A percentile compares a stretch with the other conserved stretches of the same genome.
phyloP scores from a whole-genome alignment of 495 filamentous ascomycete genomes.

The Hamigera avellanea region DNA sequence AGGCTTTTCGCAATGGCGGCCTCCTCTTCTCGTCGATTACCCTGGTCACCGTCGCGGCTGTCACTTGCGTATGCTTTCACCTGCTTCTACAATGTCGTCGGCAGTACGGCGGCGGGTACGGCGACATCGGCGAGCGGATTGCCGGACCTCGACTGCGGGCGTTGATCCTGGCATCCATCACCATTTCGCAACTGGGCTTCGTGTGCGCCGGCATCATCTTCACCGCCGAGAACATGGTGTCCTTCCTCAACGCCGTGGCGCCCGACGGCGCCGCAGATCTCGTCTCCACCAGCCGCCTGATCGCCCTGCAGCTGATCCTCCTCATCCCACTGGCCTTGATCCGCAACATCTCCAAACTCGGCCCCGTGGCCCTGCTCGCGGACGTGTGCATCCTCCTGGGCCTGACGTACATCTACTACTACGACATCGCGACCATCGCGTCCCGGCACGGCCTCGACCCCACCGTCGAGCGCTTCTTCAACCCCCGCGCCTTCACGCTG shows the following conservation, averaged over 20 bases:
- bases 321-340: conserved; percentile 80
- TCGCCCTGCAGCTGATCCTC: conserved; percentile 75
- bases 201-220: conserved; percentile 93
- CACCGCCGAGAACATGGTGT: conserved; percentile 79
- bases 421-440: conserved; percentile 69
- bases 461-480: conserved; percentile 69
- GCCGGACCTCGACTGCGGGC: conserved; percentile 74
- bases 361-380: conserved; percentile 69
- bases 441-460: conserved; percentile 51
- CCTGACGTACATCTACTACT: conserved; percentile 81
- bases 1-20: conserved; percentile 80
- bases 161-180: conserved; percentile 69
- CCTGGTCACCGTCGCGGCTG: conserved; percentile 57
- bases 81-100: conserved; percentile 72
- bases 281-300: conserved; percentile 64
- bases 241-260: conserved; percentile 63
- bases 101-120: conserved; percentile 69
- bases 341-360: conserved; percentile 81
- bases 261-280: conserved; percentile 46
- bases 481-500: conserved; percentile 70
- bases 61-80: conserved; percentile 87
- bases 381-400: conserved; percentile 84
- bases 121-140: conserved; percentile 76
- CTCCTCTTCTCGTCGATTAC: conserved; percentile 87
- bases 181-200: conserved; percentile 82